Evolutionary conservation across 2,329 filamentous ascomycete genomes (phyloP), one percentile per base, ranked within the genome.

Genomic region (Cercospora sp.): DNA sequence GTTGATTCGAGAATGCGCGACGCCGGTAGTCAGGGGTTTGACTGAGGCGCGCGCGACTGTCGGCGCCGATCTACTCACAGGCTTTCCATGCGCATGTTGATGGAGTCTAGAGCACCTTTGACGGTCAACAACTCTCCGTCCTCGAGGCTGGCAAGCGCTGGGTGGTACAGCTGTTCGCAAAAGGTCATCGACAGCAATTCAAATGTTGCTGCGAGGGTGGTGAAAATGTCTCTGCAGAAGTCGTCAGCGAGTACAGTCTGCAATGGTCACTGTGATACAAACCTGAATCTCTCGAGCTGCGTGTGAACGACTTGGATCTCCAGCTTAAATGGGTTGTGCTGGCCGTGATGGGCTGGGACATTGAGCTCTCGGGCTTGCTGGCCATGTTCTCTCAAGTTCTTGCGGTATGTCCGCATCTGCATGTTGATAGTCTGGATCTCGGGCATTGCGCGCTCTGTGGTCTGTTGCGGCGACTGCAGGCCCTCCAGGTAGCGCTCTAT

Each of bases 251-350:
- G 28, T 20, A 13, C 28, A 33, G 10, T 5, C 30, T 8, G 16
- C 18, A 5, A 16, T 59, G 55, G 30, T 20, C n/a, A 23, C 16
- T 18, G 55, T 3, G 55, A 18, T 18, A 33, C 28, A 31, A 36
- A 59, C 55, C 55, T 59, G 55, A 59, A 59, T 18, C 31, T 18
- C 30, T 59, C 55, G 55, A 59, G 55, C 31, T 59, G 55, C 18
- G 55, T 59, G 12, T 59, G 55, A 9, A 59, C 55, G 30, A 59
- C 55, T 36, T 59, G 55, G 28, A 59, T 59, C 31, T 59, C 55
- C 55, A 59, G 31, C 31, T 59, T 59, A n/a, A 59, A 59, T 16
- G 55, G 55, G 55, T 59, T 59, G 55, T 59, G 55, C 55, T 59
- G 30, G 55, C 55, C 55, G 18, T 59, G 55, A 36, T 59, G 55